phyloP scores from a whole-genome alignment of 192 early-diverging fungal genomes.

The Coemansia guatemalensis region DNA sequence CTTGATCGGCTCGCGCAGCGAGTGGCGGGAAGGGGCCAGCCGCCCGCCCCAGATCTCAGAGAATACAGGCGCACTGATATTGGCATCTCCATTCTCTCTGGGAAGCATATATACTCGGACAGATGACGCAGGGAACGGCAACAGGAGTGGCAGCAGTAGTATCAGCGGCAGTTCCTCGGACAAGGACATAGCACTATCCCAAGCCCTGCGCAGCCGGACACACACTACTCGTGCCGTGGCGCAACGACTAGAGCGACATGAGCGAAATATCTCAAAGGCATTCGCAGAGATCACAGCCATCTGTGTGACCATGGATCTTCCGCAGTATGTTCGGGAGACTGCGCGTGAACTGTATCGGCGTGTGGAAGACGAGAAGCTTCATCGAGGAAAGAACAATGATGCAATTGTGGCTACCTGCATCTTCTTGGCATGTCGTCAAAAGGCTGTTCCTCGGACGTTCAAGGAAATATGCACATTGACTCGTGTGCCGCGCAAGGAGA shows the following conservation, averaged over 20 bases:
- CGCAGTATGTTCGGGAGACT: slow-evolving; percentile 68
- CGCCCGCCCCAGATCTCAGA: slow-evolving; percentile 6
- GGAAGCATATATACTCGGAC: slow-evolving; percentile 61
- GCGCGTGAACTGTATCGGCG: slow-evolving; percentile 88
- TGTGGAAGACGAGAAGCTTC: slow-evolving; percentile 78
- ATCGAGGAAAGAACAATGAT: slow-evolving; percentile 79
- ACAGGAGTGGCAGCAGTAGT: slow-evolving; percentile 89
- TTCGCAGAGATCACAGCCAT: slow-evolving; percentile 77
- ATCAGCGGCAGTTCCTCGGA: slow-evolving; percentile 28
- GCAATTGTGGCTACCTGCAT: slow-evolving; percentile 89
- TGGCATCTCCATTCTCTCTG: slow-evolving; percentile 49
- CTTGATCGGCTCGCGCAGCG: slow-evolving; percentile 87
- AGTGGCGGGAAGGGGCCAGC: slow-evolving; percentile 66
- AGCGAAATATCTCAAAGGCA: slow-evolving; percentile 70
- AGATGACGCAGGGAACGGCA: slow-evolving; percentile 61
- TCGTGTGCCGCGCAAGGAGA: slow-evolving; percentile 90
- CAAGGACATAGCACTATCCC: slow-evolving; percentile 1
- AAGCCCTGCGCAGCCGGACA: slow-evolving; percentile 27
- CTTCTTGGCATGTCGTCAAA: slow-evolving; percentile 87
- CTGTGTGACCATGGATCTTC: slow-evolving; percentile 78
- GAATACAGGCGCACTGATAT: slow-evolving; percentile 4
- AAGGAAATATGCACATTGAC: slow-evolving; percentile 91
- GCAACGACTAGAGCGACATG: slow-evolving; percentile 73
- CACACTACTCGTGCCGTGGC: slow-evolving; percentile 57
- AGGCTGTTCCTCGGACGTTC: slow-evolving; percentile 83